phyloP scores from a whole-genome alignment of 495 filamentous ascomycete species.

The Xeromyces bisporus region DNA sequence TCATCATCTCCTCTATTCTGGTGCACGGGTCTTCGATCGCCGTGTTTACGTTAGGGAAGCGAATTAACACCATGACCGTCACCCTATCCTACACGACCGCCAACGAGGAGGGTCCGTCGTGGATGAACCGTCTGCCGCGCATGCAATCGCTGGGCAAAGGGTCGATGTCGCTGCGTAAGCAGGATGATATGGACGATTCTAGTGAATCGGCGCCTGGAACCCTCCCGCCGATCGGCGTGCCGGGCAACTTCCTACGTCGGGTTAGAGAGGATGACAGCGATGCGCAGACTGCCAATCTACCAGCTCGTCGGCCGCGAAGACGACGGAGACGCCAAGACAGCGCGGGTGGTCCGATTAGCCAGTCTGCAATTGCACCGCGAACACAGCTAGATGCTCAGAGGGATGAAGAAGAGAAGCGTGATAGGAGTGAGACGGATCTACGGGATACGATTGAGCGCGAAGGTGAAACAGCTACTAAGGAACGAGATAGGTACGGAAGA shows the following conservation, averaged over 20 bases:
- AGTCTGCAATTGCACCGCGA: constrained; percentile 76
- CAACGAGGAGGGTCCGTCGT: constrained; percentile 74
- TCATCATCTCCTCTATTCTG: constrained; percentile 86
- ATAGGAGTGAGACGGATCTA: constrained; percentile 11
- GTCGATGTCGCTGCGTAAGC: constrained; percentile 64
- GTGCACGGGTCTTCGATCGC: constrained; percentile 97
- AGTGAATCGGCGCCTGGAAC: constrained; percentile 59
- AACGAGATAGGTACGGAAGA: constrained; percentile 18
- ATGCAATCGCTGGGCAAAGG: constrained; percentile 65
- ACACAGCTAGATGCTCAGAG: constrained; percentile 21
- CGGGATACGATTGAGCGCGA: constrained; percentile 17
- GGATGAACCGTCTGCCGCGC: constrained; percentile 88
- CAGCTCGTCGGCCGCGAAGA: constrained; percentile 38
- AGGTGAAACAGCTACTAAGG: constrained; percentile 15
- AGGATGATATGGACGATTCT: constrained; percentile 34
- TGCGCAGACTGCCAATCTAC: constrained; percentile 34
- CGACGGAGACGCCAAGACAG: constrained; percentile 57
- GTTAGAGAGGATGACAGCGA: constrained; percentile 59
- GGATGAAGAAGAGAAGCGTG: constrained; percentile 19
- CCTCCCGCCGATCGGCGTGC: constrained; percentile 56
- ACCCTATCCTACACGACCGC: constrained; percentile 90
- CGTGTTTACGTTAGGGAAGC: constrained; percentile 95
- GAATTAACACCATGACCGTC: constrained; percentile 89
- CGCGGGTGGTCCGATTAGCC: constrained; percentile 73
- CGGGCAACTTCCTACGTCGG: constrained; percentile 69